Conservation (phyloP, 495 filamentous ascomycete species). For the Poronia punctata region DNA sequence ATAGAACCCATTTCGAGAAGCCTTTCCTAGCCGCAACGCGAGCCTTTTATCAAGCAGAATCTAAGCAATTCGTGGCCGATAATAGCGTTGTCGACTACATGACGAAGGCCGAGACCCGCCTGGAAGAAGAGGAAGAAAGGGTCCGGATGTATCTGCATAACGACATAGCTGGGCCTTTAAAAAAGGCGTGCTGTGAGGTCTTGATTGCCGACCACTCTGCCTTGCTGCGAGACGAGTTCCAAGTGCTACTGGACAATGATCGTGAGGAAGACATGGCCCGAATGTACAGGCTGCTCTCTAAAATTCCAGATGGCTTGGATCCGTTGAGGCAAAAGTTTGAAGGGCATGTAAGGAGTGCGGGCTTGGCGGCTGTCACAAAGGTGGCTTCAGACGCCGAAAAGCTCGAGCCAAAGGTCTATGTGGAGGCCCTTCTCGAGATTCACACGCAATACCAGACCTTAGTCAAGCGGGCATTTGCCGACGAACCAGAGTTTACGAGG, state of each 20-base stretch:
- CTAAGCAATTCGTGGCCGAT: slow-evolving; percentile 86
- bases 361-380: slow-evolving; percentile 82
- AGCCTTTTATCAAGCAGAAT: slow-evolving; percentile 84
- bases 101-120: slow-evolving; percentile 95
- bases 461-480: slow-evolving; percentile 86
- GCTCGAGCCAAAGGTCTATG: slow-evolving; percentile 92
- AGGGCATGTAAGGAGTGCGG: slow-evolving; percentile 83
- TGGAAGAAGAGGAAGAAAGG: slow-evolving; percentile 90
- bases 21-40: slow-evolving; percentile 85
- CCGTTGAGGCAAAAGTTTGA: slow-evolving; percentile 86
- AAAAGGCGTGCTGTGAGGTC: slow-evolving; percentile 79
- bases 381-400: slow-evolving; percentile 82
- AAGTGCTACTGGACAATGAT: slow-evolving; percentile 89
- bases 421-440: slow-evolving; percentile 88
- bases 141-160: slow-evolving; percentile 86
- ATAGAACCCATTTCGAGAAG: slow-evolving; percentile 81
- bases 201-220: slow-evolving; percentile 81
- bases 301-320: slow-evolving; percentile 88
- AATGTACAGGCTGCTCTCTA: slow-evolving; percentile 89
- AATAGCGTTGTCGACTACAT: slow-evolving; percentile 99
- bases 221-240: slow-evolving; percentile 90
- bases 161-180: slow-evolving; percentile 77
- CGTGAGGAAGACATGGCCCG: slow-evolving; percentile 89
- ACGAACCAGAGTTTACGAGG: slow-evolving; percentile 93
- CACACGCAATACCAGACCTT: slow-evolving; percentile 88